Base-by-base conservation (phyloP, 352 stramenopile genomes). In the Globisporangium spinosum region DNA sequence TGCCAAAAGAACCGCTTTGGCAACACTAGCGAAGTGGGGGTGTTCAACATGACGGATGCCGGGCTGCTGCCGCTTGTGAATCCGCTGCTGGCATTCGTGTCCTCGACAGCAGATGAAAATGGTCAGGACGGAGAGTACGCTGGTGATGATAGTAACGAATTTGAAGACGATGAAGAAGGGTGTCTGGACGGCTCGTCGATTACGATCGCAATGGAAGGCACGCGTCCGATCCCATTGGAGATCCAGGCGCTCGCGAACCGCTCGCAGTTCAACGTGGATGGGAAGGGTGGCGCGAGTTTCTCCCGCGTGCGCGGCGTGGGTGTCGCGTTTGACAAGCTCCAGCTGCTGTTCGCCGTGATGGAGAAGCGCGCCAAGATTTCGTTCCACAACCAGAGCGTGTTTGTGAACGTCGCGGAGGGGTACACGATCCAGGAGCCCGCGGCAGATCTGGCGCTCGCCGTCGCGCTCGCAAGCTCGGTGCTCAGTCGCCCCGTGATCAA, bases 1-100 rank as follows among this genome's bases (percentile, higher is more conserved):
- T 97, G 93, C 53, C 85, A 94, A 23, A 99, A 99, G 72, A 98
- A 98, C 83, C 91, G 95, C 17, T 99, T 99, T 70, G 97, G 97
- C 45, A 97, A 91, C 29, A 97, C 90, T 9, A 96, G 95, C 67
- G 95, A 98, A 71, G 93, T 98, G n/a, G 97, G 95, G 12, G 91
- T 99, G 27, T 98, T 98, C 70, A 87, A 91, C 69, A 99, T 99
- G 94, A 94, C 79, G 13, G 87, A 95, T 62, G 75, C 77, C 43
- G 92, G 91, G 9, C 71, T 98, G 2, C 74, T 83, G 43, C 85
- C 91, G 61, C 73, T 98, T 32, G 68, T 74, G 22, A 95, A 96
- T 58, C 89, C 88, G 13, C 76, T 94, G 13, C 64, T 90, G 53
- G 85, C 89, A 17, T 97, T 96, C 62, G 77, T 98, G 7, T 87